phyloP scores from a whole-genome alignment of 208 protist genomes.

The Leishmania arabica region DNA sequence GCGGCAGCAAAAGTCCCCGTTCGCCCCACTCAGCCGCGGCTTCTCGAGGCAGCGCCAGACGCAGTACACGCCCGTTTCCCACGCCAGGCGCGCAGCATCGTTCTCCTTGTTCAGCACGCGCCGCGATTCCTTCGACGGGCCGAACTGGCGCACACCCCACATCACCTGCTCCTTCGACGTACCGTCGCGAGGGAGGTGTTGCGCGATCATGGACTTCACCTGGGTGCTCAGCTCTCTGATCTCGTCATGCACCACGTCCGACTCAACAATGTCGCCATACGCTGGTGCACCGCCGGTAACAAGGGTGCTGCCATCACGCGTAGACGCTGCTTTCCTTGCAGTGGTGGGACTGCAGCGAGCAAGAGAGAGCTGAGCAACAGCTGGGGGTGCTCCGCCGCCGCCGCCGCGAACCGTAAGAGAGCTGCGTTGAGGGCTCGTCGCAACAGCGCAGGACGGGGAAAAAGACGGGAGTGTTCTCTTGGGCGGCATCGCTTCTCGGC shows the following conservation, averaged over 20 bases:
- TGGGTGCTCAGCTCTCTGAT: constrained; percentile 60
- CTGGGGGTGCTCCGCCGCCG: neutral
- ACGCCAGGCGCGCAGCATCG: constrained; percentile 68
- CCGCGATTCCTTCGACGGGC: constrained; percentile 68
- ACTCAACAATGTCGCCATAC: constrained; percentile 68
- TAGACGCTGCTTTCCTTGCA: neutral
- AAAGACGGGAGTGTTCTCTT: constrained; percentile 7
- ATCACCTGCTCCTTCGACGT: constrained; percentile 71
- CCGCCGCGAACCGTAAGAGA: neutral
- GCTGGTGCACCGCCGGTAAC: neutral
- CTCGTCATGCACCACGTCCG: constrained; percentile 74
- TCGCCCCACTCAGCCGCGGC: constrained; percentile 47
- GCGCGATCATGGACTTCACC: constrained; percentile 47
- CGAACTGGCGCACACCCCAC: constrained; percentile 68
- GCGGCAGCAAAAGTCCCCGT: constrained; percentile 82
- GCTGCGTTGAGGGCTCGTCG: neutral
- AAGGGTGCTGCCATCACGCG: constrained; percentile 1
- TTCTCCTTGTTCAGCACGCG: constrained; percentile 75
- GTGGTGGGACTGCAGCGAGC: neutral
- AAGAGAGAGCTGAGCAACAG: neutral
- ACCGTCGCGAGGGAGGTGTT: constrained; percentile 57
- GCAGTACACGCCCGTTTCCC: constrained; percentile 74
- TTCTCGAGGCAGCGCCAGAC: constrained; percentile 67
- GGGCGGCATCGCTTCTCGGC: neutral
- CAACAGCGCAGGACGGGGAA: neutral